Base-by-base conservation (phyloP, 306 rosid genomes). In the Quercus bicolor region DNA sequence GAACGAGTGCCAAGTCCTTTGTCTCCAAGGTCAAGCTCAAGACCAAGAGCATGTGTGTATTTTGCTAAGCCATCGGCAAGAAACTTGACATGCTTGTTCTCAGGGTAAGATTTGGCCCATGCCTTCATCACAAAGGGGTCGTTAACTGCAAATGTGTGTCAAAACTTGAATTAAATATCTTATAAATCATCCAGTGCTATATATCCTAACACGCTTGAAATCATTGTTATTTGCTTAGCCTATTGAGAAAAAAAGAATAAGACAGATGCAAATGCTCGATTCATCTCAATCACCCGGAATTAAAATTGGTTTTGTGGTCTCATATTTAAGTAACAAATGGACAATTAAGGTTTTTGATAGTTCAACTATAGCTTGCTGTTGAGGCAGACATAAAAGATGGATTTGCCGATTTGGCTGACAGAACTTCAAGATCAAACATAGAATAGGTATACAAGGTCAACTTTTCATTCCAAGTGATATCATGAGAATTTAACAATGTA, bases 61-160 rank as follows among this genome's bases (percentile, higher is more conserved):
- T 76, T 85, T 23, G 96, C 96, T 3, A 98, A 81, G n/a, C 98
- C 98, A 83, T 95, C 98, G 9, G 98, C 97, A 80, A 93, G 94
- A 79, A 95, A 95, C 87, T 88, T 90, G 6, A 95, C 91, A 74
- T 92, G 80, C 88, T 95, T 89, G 94, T 95, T 92, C 79, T 92
- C 93, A 0, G 98, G 97, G 93, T 70, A 95, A 43, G 88, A 79
- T 68, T 90, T 84, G 62, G 96, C 86, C 98, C 98, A 95, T 70
- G 98, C 93, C 69, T 77, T 85, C 98, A 95, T 91, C 86, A 95
- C 98, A 79, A 84, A 85, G 1, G 98, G 97, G 80, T 95, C 98
- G 75, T 93, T 95, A 13, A 95, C 98, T 95, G 76, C 80, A 87
- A 82, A 61, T 54, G 70, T 51, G 26, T 52, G 73, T 16, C 4